A percentile compares a stretch with the other conserved stretches of the same genome.
phyloP scores from a whole-genome alignment of 2,329 filamentous ascomycete species.

The Cercospora zeae-maydis region DNA sequence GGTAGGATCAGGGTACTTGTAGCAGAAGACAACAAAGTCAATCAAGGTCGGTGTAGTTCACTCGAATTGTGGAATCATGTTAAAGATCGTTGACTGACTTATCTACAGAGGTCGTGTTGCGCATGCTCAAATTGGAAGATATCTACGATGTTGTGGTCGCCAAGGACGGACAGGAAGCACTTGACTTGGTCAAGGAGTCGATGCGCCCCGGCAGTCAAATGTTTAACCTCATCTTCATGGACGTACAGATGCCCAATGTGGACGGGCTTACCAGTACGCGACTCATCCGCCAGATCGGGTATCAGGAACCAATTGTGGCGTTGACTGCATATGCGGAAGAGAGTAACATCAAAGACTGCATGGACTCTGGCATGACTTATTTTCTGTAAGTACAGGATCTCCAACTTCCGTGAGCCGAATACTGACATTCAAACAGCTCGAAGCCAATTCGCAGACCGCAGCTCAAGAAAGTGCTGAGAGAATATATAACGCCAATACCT shows the following conservation, averaged over 20 bases:
- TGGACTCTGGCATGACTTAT: constrained; percentile 89
- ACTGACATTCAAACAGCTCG: constrained; percentile 13
- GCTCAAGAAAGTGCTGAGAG: constrained; percentile 79
- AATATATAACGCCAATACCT: constrained; percentile 54
- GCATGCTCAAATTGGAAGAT: constrained; percentile 70
- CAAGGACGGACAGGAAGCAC: constrained; percentile 63
- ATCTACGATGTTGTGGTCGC: constrained; percentile 87
- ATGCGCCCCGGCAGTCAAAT: constrained; percentile 62
- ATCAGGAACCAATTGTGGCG: constrained; percentile 85
- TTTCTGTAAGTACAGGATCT: constrained; percentile 55
- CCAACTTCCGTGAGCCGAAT: background rate
- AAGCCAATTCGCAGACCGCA: constrained; percentile 75
- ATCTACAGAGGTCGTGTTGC: constrained; percentile 50
- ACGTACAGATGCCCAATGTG: constrained; percentile 55
- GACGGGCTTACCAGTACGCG: constrained; percentile 84
- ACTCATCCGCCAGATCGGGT: constrained; percentile 81
- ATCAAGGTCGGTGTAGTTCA: constrained; percentile 39
- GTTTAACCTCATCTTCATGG: constrained; percentile 81
- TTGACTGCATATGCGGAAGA: constrained; percentile 88
- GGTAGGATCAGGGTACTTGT: constrained; percentile 76
- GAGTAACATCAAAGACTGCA: constrained; percentile 62
- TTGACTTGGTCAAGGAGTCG: constrained; percentile 76
- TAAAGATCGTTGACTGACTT: constrained; percentile 34
- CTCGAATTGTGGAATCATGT: background rate
- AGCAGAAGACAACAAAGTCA: constrained; percentile 71